These are phyloP conservation scores for Dioszegia aurantiaca DNA, from an alignment of 768 basidiomycete genomes.

Conservation along the genomic window DNA sequence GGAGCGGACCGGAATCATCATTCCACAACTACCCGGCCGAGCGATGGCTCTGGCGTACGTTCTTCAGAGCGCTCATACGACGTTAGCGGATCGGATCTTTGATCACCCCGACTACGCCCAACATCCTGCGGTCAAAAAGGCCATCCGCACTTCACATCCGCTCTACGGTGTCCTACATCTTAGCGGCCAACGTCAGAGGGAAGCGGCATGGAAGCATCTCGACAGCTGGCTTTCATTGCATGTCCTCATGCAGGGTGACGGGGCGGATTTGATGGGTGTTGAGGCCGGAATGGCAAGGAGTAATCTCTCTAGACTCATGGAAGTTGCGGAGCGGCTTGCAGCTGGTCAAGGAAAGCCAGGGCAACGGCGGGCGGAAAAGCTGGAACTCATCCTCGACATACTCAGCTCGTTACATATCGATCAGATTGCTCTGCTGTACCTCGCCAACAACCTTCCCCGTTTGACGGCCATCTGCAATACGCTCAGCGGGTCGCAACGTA, in stretches of 20 bases:
- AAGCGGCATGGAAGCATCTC: conserved; percentile 25
- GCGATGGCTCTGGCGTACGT: not conserved
- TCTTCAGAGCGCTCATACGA: not conserved
- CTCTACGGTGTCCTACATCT: conserved; percentile 5
- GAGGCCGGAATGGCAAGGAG: conserved; percentile 18
- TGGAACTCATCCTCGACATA: conserved; percentile 29
- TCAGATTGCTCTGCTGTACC: not conserved
- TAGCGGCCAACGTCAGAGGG: not conserved
- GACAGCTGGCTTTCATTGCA: conserved; percentile 17
- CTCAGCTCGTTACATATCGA: conserved; percentile 5
- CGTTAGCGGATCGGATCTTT: conserved; percentile 10
- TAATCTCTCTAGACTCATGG: conserved; percentile 23
- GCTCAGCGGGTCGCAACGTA: conserved; percentile 9
- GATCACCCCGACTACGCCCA: conserved; percentile 17
- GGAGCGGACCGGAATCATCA: not conserved
- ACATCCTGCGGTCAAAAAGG: conserved; percentile 16
- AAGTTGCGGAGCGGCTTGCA: conserved; percentile 4
- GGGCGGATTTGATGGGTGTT: conserved; percentile 15
- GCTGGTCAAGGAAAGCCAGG: conserved; percentile 8
- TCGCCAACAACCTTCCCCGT: conserved; percentile 18
- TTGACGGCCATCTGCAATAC: conserved; percentile 7
- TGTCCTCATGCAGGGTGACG: conserved; percentile 9
- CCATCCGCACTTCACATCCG: conserved; percentile 23
- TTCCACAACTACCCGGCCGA: conserved; percentile 6
- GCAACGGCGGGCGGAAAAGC: not conserved